phyloP scores from a whole-genome alignment of 257 asterid genomes.

The Gentiana dahurica region DNA sequence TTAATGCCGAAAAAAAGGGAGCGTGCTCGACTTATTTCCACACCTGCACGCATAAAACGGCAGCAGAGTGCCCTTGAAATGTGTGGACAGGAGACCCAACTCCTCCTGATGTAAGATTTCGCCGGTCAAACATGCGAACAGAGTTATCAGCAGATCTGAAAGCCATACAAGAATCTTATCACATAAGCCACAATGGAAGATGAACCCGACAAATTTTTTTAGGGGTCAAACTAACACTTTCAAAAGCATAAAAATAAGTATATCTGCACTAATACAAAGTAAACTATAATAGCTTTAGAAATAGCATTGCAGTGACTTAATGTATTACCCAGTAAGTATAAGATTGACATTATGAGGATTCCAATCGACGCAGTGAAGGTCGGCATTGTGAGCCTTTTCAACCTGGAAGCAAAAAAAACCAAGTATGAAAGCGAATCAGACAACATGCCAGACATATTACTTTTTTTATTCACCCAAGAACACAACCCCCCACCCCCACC shows the following conservation, averaged over 20 bases:
- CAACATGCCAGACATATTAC: not conserved
- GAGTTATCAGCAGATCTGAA: conserved; percentile 91
- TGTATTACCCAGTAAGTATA: conserved; percentile 77
- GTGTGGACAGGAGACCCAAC: conserved; percentile 85
- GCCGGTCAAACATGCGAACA: conserved; percentile 85
- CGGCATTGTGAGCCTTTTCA: conserved; percentile 86
- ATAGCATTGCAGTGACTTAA: not conserved
- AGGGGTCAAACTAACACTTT: not conserved
- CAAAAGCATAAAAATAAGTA: not conserved
- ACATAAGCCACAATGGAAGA: not conserved
- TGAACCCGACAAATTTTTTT: no score
- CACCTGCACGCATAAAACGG: conserved; percentile 97
- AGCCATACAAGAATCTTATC: not conserved
- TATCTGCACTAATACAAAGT: no score
- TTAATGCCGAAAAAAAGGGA: not conserved
- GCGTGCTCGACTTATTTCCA: not conserved
- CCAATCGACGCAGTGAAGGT: conserved; percentile 98
- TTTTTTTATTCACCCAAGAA: not conserved
- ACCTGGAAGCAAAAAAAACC: conserved; percentile 41
- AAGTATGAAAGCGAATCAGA: conserved; percentile 19
- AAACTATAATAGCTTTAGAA: no score
- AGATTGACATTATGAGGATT: conserved; percentile 78
- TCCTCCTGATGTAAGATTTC: conserved; percentile 73
- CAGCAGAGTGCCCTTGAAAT: conserved; percentile 83
- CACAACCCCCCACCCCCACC: not conserved